These are phyloP conservation scores for Lactarius trivialis DNA, from an alignment of 768 basidiomycete genomes.

Conservation along the genomic window DNA sequence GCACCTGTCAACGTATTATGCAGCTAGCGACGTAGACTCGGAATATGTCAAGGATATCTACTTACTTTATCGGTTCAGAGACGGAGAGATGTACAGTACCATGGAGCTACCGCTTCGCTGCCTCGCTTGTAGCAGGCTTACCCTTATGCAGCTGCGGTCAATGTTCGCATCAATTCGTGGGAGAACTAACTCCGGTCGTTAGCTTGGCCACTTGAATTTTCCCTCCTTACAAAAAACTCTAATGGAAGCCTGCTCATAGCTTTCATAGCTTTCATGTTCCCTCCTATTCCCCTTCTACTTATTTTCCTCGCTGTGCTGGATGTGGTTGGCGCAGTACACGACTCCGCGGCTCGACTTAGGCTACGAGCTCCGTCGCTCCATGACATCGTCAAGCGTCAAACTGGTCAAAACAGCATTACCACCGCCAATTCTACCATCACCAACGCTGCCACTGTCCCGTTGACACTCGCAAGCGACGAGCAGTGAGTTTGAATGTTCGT, in stretches of 20 bases:
- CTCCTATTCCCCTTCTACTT: neutral
- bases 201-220: neutral
- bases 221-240: neutral
- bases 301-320: conserved; percentile 14
- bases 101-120: too few relatives aligned
- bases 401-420: conserved; percentile 1
- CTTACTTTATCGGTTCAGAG: too few relatives aligned
- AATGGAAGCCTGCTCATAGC: conserved; percentile 10
- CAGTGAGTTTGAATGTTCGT: conserved; percentile 12
- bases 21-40: too few relatives aligned
- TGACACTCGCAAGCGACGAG: conserved; percentile 18
- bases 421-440: neutral
- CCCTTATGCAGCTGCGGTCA: too few relatives aligned
- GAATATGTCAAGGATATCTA: too few relatives aligned
- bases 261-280: conserved; percentile 12
- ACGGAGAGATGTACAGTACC: too few relatives aligned
- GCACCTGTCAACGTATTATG: too few relatives aligned
- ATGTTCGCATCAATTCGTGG: neutral
- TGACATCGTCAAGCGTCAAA: conserved; percentile 15
- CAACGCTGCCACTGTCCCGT: conserved; percentile 4
- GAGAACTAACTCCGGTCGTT: neutral
- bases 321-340: conserved; percentile 7
- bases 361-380: conserved; percentile 3
- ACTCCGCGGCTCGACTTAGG: neutral
- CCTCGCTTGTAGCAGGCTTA: too few relatives aligned